Evolutionary conservation across 1,139 yeast species (phyloP), one percentile per base, ranked within the genome.

Genomic region (Taphrina pruni): DNA sequence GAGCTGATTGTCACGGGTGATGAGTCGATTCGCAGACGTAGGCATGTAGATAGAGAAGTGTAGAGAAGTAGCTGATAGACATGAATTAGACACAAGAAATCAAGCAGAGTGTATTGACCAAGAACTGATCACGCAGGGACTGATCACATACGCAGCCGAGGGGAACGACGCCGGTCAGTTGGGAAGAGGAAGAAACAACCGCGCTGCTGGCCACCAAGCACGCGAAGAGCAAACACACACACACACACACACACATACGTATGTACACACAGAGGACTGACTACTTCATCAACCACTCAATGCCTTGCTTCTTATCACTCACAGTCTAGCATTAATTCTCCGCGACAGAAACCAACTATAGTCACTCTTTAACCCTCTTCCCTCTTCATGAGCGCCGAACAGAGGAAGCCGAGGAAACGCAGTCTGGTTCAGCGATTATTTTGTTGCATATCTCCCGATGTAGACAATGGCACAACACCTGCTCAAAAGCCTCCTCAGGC

Each of bases 331-430:
- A 45, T n/a, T n/a, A 17, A 26, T 7, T 45, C 20, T n/a, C 48
- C 48, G 32, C n/a, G 48, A 50, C 54, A 21, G 21, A 46, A 38
- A 38, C 60, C 60, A 56, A 56, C 60, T 56, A 9, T 41, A 39
- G 39, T 39, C 60, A 56, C 17, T 56, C 60, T 56, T 56, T 56
- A n/a, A 8, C 8, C 21, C 21, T 11, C 12, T n/a, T 20, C 36
- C 32, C 60, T 39, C 26, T 48, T 14, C 50, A 56, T 56, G 60
- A 56, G 60, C 60, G 60, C 60, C 45, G 58, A 54, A 20, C 50
- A 38, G 60, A 38, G 60, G 38, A 38, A 20, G 60, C 50, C 60
- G 21, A 20, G 36, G 36, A 56, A 56, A 56, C 60, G 50, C 14
- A 32, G 54, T 14, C 32, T 58, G 32, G 35, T 58, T 17, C n/a